phyloP scores from a whole-genome alignment of 495 filamentous ascomycete genomes.

The Penicillium steckii region DNA sequence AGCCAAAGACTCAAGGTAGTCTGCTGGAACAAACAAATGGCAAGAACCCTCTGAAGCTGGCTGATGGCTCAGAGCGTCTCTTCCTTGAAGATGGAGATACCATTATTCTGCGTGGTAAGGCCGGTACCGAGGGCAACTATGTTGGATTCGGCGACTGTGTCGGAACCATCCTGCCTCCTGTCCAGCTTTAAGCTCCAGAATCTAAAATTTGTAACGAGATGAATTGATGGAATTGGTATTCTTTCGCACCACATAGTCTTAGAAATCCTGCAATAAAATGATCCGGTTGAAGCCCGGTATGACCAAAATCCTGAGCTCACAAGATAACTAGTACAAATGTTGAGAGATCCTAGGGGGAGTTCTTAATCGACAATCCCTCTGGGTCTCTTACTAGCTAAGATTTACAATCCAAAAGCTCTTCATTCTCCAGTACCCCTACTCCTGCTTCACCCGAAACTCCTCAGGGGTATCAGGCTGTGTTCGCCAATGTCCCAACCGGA shows the following conservation, averaged over 20 bases:
- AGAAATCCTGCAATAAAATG: conserved; percentile 9
- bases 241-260: conserved; percentile 2
- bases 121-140: conserved; percentile 56
- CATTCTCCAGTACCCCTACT: conserved; percentile 13
- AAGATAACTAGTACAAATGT: background rate
- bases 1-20: conserved; percentile 62
- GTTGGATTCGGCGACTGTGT: conserved; percentile 76
- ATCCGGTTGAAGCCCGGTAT: background rate
- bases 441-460: conserved; percentile 34
- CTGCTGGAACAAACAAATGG: conserved; percentile 75
- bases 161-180: conserved; percentile 54
- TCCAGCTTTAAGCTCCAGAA: conserved; percentile 21
- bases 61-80: conserved; percentile 66
- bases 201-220: conserved; percentile 3
- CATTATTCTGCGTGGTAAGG: conserved; percentile 67
- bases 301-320: background rate
- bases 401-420: too few species aligned
- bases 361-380: too few species aligned
- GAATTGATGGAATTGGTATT: conserved; percentile 7
- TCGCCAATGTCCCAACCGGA: conserved; percentile 45
- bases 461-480: conserved; percentile 48
- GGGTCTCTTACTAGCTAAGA: background rate
- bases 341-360: too few species aligned
- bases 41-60: conserved; percentile 64
- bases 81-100: conserved; percentile 88